phyloP scores from a whole-genome alignment of 2,329 filamentous ascomycete species.

The Xylaria sp. region DNA sequence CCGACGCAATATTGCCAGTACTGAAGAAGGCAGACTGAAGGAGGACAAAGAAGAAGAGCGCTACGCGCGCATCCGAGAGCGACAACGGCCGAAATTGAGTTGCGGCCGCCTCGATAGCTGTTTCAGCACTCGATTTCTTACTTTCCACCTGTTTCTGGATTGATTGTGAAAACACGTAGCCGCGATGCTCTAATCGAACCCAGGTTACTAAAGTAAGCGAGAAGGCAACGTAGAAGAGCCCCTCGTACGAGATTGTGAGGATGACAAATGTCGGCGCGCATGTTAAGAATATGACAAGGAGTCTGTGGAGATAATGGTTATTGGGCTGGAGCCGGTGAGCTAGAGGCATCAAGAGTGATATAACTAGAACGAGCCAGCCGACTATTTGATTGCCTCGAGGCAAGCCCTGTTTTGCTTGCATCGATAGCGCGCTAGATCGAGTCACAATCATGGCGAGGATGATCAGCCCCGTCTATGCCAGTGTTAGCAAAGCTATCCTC shows the following conservation, averaged over 20 bases:
- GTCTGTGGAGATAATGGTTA: conserved; percentile 85
- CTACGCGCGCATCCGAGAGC: conserved; percentile 83
- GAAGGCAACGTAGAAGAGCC: conserved; percentile 92
- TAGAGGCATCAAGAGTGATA: conserved; percentile 79
- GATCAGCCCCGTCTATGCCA: conserved; percentile 70
- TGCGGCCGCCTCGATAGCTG: conserved; percentile 25
- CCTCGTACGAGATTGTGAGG: conserved; percentile 95
- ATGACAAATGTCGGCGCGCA: conserved; percentile 95
- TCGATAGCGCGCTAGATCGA: conserved; percentile 78
- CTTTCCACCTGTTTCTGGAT: conserved; percentile 27
- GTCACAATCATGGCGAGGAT: conserved; percentile 85
- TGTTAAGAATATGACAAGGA: conserved; percentile 87
- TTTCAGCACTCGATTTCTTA: conserved; percentile 27
- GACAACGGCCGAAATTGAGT: conserved; percentile 67
- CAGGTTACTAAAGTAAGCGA: conserved; percentile 81
- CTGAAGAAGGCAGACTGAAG: conserved; percentile 96
- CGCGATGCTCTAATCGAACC: conserved; percentile 87
- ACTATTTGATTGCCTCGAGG: conserved; percentile 87
- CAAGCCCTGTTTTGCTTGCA: conserved; percentile 84
- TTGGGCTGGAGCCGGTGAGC: conserved; percentile 81
- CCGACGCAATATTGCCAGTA: conserved; percentile 92
- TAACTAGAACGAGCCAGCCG: conserved; percentile 80
- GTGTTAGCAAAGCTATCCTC: conserved; percentile 14
- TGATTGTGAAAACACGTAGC: conserved; percentile 57
- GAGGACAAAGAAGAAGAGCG: conserved; percentile 93